Evolutionary conservation across 805 yeast species (phyloP), one percentile per base, ranked within the genome.

Genomic region (Torulaspora maleeae): DNA sequence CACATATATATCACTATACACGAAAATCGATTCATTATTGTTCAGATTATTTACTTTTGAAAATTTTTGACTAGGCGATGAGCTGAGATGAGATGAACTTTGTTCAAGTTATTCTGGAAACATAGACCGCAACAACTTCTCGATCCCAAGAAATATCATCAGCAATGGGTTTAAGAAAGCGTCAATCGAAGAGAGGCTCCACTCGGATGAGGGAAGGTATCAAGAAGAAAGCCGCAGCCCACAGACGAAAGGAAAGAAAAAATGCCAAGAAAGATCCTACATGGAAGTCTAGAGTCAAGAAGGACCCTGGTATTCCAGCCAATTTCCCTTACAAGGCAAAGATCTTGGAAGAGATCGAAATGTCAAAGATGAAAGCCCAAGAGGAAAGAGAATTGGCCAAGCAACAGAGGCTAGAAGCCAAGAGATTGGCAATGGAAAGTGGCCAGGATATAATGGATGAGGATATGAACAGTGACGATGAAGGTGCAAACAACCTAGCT

Each of bases 171-270:
- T 74, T 73, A 47, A 69, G 74, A 70, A 75, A 67, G 83, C 84
- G 52, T 47, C 83, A 89, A 32, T 85, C 95, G 49, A 93, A 91
- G 70, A 81, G 98, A 71, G 76, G 82, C 42, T 78, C 93, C 63
- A 91, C 98, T 59, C 88, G 95, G 67, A 80, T 90, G 86, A 81
- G 89, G 62, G 96, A 90, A 67, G 99, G 99, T 52, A 89, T 93
- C 65, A 85, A 87, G 73, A 93, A 89, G 79, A 93, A 93, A 70
- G 90, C 95, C 2, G 78, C 91, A 34, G 96, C 98, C 6, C 91
- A 90, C 58, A 77, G 83, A 53, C 81, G 95, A 68, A 93, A 93
- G 64, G 84, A 86, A 64, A 78, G 75, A 58, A 93, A 93, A 70
- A 54, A 65, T 20, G 77, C 95, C 15, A 93, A 93, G 76, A 89